These are phyloP conservation scores for Psophocarpus tetragonolobus DNA, from an alignment of 306 rosid species.

Conservation along the genomic window DNA sequence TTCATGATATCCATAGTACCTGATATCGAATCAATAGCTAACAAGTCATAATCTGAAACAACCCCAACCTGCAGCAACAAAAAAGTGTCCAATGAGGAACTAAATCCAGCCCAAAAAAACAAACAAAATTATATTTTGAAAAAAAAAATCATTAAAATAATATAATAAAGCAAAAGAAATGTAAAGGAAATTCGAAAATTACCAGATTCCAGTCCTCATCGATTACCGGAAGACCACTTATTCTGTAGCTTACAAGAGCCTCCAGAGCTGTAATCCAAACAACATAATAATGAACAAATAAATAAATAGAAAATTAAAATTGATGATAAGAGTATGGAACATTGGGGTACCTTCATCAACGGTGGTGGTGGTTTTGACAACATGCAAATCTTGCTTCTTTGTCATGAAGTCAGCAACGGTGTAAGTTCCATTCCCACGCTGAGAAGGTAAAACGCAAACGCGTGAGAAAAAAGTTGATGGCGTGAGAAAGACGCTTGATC, in stretches of 20 bases:
- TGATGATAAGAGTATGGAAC: not conserved
- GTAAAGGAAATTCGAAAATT: slow-evolving; percentile 7
- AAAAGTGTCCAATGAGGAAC: slow-evolving; percentile 16
- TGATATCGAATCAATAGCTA: slow-evolving; percentile 95
- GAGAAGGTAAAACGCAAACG: not conserved
- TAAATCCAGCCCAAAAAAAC: slow-evolving; percentile 14
- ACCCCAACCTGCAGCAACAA: slow-evolving; percentile 82
- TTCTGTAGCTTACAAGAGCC: slow-evolving; percentile 74
- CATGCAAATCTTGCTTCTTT: slow-evolving; percentile 57
- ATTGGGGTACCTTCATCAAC: slow-evolving; percentile 68
- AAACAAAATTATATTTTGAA: not conserved
- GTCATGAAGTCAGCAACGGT: slow-evolving; percentile 94
- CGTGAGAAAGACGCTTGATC: slow-evolving; percentile 34
- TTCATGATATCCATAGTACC: slow-evolving; percentile 44
- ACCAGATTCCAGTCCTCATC: slow-evolving; percentile 96
- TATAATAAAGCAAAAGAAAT: not conserved
- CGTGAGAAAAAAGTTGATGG: not conserved
- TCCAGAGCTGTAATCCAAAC: slow-evolving; percentile 61
- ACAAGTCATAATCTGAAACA: slow-evolving; percentile 90
- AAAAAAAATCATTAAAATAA: not conserved
- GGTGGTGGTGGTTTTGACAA: slow-evolving; percentile 71
- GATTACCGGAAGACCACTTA: slow-evolving; percentile 91
- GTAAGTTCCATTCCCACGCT: slow-evolving; percentile 59
- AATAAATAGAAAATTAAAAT: not conserved
- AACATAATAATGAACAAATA: not conserved